Evolutionary conservation across 106 monocot genomes (phyloP).

Genomic region (Posidonia australis): DNA sequence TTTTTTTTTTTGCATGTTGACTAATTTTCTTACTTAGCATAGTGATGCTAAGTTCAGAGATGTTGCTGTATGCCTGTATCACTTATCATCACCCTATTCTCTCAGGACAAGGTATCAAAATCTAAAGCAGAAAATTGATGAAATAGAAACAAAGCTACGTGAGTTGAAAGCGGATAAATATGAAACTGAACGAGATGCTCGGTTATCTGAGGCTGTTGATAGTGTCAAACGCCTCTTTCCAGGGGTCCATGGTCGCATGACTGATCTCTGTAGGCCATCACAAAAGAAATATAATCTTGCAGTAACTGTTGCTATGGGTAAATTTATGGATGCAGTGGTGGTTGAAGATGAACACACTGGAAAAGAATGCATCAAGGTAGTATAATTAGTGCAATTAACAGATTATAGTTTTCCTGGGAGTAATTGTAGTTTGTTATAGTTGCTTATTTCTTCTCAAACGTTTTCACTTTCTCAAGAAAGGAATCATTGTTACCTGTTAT

Average conservation of each 20-base stretch:
- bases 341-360: constrained; percentile 97
- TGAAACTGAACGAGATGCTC: constrained; percentile 95
- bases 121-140: constrained; percentile 75
- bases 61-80: not conserved
- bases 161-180: constrained; percentile 96
- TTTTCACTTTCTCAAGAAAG: no score
- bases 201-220: constrained; percentile 75
- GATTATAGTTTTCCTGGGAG: not conserved
- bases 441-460: not conserved
- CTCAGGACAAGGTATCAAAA: constrained; percentile 61
- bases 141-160: constrained; percentile 57
- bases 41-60: no score
- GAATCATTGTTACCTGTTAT: no score
- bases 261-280: constrained; percentile 87
- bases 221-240: constrained; percentile 85
- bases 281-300: constrained; percentile 90
- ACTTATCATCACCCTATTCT: not conserved
- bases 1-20: no score
- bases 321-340: constrained; percentile 98
- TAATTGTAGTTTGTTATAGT: not conserved
- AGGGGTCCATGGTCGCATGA: constrained; percentile 97
- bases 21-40: no score
- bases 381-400: not conserved
- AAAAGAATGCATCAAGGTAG: constrained; percentile 98
- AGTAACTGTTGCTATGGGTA: constrained; percentile 99